These are phyloP conservation scores for Coemansia sp. DNA, from an alignment of 192 early-diverging fungal genomes.

Conservation along the genomic window DNA sequence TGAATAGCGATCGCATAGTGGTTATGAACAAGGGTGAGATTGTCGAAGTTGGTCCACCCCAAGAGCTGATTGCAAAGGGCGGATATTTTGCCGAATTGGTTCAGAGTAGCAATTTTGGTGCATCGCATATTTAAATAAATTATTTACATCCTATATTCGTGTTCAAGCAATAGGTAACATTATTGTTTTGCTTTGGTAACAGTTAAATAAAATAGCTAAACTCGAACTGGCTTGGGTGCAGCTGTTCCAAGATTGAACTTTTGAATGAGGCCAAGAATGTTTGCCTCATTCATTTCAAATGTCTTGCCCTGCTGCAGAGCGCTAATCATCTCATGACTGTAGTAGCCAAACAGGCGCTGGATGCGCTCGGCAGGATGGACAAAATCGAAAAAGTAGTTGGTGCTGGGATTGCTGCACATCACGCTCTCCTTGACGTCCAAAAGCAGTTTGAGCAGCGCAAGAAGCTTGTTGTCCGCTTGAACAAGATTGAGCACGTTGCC, in stretches of 20 bases:
- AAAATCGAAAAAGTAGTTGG: constrained; percentile 45
- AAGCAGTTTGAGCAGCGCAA: constrained; percentile 29
- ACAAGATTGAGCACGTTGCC: constrained; percentile 38
- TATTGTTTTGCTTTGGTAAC: too few species aligned
- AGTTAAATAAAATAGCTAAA: not conserved
- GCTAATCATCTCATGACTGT: constrained; percentile 19
- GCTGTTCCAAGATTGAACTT: constrained; percentile 28
- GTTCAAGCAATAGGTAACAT: too few species aligned
- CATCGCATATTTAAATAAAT: not conserved
- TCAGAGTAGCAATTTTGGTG: too few species aligned
- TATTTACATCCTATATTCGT: not conserved
- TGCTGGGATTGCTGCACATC: constrained; percentile 40
- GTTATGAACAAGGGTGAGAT: constrained; percentile 68
- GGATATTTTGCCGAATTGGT: not conserved
- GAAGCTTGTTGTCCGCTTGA: constrained; percentile 32
- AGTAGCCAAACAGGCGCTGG: constrained; percentile 47
- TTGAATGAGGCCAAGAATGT: constrained; percentile 22
- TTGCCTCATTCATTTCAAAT: constrained; percentile 19
- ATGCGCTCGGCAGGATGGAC: constrained; percentile 45
- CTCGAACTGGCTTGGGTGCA: constrained; percentile 24
- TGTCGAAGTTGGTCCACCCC: constrained; percentile 61
- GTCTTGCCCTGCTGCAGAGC: constrained; percentile 12
- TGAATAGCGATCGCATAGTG: constrained; percentile 65
- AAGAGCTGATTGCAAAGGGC: constrained; percentile 5
- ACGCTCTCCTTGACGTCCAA: constrained; percentile 30